phyloP scores from a whole-genome alignment of 108 stramenopile species.

The Phaeodactylum tricornutum region DNA sequence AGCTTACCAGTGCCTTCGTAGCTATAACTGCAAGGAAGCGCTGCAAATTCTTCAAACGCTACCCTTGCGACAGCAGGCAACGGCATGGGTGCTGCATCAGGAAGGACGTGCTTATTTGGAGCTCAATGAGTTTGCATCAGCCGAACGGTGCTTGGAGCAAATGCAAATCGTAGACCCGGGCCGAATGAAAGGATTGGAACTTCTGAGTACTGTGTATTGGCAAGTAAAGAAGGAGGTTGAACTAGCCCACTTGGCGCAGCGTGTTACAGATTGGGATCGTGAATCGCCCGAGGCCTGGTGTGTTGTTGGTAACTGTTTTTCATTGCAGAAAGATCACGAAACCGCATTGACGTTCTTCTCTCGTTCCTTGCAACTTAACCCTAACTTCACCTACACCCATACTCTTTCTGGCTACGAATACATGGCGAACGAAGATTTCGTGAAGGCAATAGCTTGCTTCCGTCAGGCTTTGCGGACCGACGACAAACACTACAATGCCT shows the following conservation, averaged over 20 bases:
- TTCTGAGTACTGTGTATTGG: constrained; percentile 89
- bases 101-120: constrained; percentile 91
- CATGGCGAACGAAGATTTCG: constrained; percentile 94
- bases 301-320: constrained; percentile 95
- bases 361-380: constrained; percentile 84
- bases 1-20: constrained; percentile 9
- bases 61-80: constrained; percentile 71
- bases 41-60: constrained; percentile 66
- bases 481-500: constrained; percentile 83
- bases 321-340: constrained; percentile 96
- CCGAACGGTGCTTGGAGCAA: constrained; percentile 61
- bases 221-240: constrained; percentile 95
- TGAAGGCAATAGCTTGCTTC: constrained; percentile 88
- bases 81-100: constrained; percentile 91
- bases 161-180: constrained; percentile 87
- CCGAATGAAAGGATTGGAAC: constrained; percentile 86
- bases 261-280: constrained; percentile 78
- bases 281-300: constrained; percentile 90
- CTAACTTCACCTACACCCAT: constrained; percentile 89
- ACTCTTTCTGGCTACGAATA: constrained; percentile 96
- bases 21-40: constrained; percentile 71
- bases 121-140: constrained; percentile 87
- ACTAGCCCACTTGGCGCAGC: constrained; percentile 87
- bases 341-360: constrained; percentile 89
- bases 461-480: constrained; percentile 84